Conservation (phyloP, 257 asterid genomes). For the Verbascum thapsus region DNA sequence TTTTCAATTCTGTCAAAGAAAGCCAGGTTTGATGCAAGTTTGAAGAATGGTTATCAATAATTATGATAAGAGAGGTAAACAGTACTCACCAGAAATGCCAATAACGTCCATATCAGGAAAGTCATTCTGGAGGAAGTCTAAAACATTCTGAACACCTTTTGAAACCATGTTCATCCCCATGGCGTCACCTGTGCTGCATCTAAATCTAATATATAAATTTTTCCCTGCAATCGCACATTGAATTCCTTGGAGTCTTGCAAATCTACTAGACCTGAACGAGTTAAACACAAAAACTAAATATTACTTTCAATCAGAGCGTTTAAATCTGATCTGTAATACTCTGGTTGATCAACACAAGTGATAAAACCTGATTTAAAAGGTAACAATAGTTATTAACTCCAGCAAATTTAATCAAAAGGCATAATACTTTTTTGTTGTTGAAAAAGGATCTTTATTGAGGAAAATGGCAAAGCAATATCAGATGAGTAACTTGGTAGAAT, state of each 20-base stretch:
- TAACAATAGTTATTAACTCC: neutral
- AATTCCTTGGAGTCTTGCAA: constrained; percentile 71
- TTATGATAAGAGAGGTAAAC: neutral
- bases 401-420: constrained; percentile 9
- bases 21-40: neutral
- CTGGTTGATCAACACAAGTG: neutral
- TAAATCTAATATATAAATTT: constrained; percentile 71
- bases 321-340: neutral
- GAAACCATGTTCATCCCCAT: constrained; percentile 99
- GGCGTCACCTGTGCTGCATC: constrained; percentile 89
- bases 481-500: neutral
- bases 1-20: neutral
- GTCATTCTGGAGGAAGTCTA: constrained; percentile 71
- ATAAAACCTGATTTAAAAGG: neutral
- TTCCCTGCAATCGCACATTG: constrained; percentile 77
- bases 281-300: constrained; percentile 2
- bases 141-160: constrained; percentile 82
- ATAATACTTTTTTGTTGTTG: neutral
- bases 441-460: neutral
- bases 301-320: neutral
- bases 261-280: constrained; percentile 77
- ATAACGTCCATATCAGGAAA: constrained; percentile 86
- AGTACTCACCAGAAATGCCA: constrained; percentile 76
- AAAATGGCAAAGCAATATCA: neutral
- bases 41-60: neutral